phyloP scores from a whole-genome alignment of 768 basidiomycete genomes.

The Auricularia cornea region DNA sequence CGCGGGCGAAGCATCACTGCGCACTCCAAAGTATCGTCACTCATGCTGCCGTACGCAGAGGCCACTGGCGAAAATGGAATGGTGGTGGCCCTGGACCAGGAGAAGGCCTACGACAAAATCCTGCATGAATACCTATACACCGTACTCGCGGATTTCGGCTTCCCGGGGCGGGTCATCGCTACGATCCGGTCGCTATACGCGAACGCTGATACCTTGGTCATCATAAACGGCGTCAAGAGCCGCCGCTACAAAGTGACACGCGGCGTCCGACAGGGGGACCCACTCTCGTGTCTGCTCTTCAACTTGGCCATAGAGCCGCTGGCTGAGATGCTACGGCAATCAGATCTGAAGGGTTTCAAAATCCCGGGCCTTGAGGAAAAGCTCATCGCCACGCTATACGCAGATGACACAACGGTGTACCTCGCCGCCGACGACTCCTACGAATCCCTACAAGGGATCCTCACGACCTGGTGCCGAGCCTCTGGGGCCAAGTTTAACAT shows the following conservation, averaged over 20 bases:
- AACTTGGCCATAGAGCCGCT: constrained; percentile 17
- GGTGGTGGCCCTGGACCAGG: constrained; percentile 11
- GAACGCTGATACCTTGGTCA: constrained; percentile 7
- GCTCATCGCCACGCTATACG: background rate
- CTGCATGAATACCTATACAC: constrained; percentile 13
- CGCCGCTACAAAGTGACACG: constrained; percentile 5
- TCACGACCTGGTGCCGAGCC: constrained; percentile 18
- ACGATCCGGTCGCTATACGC: constrained; percentile 15
- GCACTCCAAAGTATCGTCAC: constrained; percentile 7
- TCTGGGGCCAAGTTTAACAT: constrained; percentile 19
- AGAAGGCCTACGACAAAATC: constrained; percentile 16
- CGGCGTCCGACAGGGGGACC: constrained; percentile 17
- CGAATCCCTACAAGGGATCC: constrained; percentile 6
- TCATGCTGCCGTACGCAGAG: constrained; percentile 10
- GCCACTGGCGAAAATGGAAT: constrained; percentile 9
- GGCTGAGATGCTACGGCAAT: background rate
- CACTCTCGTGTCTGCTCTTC: constrained; percentile 16
- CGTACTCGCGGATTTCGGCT: background rate
- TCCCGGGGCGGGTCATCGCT: constrained; percentile 12
- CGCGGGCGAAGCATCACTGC: constrained; percentile 9
- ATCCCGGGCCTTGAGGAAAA: background rate
- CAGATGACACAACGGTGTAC: constrained; percentile 21
- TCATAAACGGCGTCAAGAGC: constrained; percentile 9
- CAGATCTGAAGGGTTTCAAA: background rate
- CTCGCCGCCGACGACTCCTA: constrained; percentile 13